Evolutionary conservation across 768 basidiomycete genomes (phyloP).

Genomic region (Termitomyces sp.): DNA sequence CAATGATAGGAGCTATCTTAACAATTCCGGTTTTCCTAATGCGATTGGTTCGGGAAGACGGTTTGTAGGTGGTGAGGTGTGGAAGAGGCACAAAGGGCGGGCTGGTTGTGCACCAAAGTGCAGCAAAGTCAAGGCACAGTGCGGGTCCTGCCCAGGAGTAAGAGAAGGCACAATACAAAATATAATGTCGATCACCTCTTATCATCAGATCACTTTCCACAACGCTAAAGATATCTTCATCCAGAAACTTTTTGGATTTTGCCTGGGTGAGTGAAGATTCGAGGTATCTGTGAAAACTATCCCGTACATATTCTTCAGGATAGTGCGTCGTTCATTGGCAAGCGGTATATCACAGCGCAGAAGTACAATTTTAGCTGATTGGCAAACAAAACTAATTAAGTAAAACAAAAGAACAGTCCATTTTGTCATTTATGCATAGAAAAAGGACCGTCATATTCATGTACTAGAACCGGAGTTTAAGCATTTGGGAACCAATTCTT

Average conservation of each 20-base stretch:
- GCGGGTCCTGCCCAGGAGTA: constrained; percentile 52
- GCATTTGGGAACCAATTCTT: too few relatives aligned
- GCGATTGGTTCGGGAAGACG: too few relatives aligned
- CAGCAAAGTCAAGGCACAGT: constrained; percentile 80
- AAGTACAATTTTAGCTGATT: too few relatives aligned
- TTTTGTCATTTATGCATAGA: too few relatives aligned
- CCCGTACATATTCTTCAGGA: constrained; percentile 64
- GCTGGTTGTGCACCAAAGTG: constrained; percentile 64
- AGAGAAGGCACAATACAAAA: background rate
- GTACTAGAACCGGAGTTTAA: too few relatives aligned
- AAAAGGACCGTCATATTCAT: too few relatives aligned
- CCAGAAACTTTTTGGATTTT: constrained; percentile 68
- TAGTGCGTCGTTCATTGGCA: constrained; percentile 20
- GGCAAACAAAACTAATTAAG: too few relatives aligned
- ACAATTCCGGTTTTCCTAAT: too few relatives aligned
- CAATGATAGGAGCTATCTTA: too few relatives aligned
- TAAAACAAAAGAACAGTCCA: too few relatives aligned
- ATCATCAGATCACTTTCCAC: constrained; percentile 86
- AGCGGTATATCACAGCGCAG: too few relatives aligned
- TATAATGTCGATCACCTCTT: constrained; percentile 44
- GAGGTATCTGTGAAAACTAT: constrained; percentile 79
- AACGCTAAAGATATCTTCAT: constrained; percentile 65
- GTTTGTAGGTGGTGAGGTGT: too few relatives aligned
- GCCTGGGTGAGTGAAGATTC: constrained; percentile 75
- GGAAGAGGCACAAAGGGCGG: constrained; percentile 83